Conservation (phyloP, 495 filamentous ascomycete genomes). For the Neurospora sublineolata region DNA sequence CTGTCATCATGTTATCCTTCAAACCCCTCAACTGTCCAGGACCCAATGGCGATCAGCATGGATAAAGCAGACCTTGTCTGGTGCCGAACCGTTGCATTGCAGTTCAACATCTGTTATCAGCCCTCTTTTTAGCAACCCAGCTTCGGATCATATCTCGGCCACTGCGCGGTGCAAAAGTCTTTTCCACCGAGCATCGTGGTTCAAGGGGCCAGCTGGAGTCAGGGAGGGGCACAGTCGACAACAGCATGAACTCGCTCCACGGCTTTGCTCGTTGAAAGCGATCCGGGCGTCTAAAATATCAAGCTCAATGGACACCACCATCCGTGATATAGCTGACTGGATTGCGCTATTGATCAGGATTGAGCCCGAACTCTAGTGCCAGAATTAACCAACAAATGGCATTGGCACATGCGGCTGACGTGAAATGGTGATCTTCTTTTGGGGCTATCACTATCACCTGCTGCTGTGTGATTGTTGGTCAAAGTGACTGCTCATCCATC, state of each 20-base stretch:
- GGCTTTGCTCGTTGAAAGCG: neutral
- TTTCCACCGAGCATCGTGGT: neutral
- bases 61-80: neutral
- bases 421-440: neutral
- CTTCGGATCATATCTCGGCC: neutral
- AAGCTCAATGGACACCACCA: neutral
- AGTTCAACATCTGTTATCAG: neutral
- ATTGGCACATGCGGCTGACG: neutral
- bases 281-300: neutral
- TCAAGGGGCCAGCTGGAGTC: neutral
- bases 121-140: neutral
- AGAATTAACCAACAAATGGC: neutral
- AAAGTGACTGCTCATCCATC: neutral
- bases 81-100: neutral
- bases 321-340: neutral
- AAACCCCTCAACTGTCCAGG: neutral
- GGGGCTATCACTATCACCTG: neutral
- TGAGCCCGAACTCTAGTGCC: neutral
- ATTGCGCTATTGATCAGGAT: neutral
- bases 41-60: neutral
- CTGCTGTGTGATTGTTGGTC: neutral
- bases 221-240: neutral
- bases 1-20: neutral
- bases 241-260: neutral
- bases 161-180: neutral